Base-by-base conservation (phyloP, 73 alveolate species). In the Diophrys appendiculata region DNA sequence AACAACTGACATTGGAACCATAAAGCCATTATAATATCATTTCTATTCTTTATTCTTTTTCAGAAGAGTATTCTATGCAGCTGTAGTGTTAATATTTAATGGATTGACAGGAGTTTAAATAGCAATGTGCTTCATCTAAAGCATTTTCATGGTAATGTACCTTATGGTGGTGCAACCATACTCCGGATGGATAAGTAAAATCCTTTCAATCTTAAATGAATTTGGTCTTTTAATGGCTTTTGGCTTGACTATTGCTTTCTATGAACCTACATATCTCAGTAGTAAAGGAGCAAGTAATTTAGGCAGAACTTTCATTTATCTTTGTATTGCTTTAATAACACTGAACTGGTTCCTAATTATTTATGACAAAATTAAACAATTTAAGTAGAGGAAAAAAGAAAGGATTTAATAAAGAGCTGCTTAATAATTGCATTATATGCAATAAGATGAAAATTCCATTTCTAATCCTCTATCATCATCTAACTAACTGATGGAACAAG, bases 1-100 rank as follows among this genome's bases (percentile, higher is more conserved):
- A 1, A 52, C 52, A 18, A 27, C 34, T 5, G 81, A 52, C n/a
- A 23, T 72, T 8, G 53, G 31, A 24, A 72, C 81, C 25, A 29
- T 29, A 18, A 55, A 52, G 14, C 81, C 81, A 5, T 53, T 72
- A 2, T 22, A 71, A 72, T 72, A 43, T 34, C 71, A 72, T 26
- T 72, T 72, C 31, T 13, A 25, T 2, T 72, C 72, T 1, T 53
- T 72, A 1, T 72, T 72, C 53, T 72, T 52, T 3, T 52, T 72
- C 53, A 35, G 81, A 52, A 72, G 81, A 72, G 71, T 29, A 1
- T 3, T 72, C n/a, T 72, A 72, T 43, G 81, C 81, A 13, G 69
- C 56, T 27, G 26, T 72, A 1, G 25, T 72, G 14, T 53, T 72
- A 1, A 3, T 72, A 43, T 43, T 43, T n/a, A n/a, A n/a, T 43